Evolutionary conservation across 331 rosid species (phyloP).

Genomic region (Rosa hybrid): DNA sequence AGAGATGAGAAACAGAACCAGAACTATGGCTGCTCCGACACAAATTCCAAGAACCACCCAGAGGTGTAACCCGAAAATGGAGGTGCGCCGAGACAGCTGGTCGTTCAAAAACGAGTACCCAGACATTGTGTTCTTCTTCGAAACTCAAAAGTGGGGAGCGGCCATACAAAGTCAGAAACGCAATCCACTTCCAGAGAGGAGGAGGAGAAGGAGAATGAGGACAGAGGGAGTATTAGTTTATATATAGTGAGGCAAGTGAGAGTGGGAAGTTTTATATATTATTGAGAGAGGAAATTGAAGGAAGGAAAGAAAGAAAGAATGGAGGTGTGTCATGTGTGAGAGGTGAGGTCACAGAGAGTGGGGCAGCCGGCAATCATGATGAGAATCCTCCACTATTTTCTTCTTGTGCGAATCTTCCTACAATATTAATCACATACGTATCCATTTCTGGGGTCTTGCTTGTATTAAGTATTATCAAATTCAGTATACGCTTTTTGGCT

Average conservation of each 20-base stretch:
- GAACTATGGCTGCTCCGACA: slow-evolving; percentile 66
- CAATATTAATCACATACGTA: no score
- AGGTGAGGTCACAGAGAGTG: slow-evolving; percentile 18
- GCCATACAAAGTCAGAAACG: background rate
- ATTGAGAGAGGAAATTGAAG: background rate
- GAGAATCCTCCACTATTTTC: slow-evolving; percentile 14
- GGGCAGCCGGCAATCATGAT: slow-evolving; percentile 20
- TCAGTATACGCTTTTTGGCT: no score
- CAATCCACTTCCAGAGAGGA: background rate
- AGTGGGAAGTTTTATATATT: background rate
- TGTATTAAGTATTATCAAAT: no score
- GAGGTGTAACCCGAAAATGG: slow-evolving; percentile 53
- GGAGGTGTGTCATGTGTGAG: background rate
- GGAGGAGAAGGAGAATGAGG: background rate
- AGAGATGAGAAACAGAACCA: slow-evolving; percentile 56
- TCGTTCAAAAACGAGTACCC: slow-evolving; percentile 51
- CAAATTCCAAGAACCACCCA: slow-evolving; percentile 67
- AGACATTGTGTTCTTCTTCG: slow-evolving; percentile 35
- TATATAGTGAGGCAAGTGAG: background rate
- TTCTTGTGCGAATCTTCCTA: no score
- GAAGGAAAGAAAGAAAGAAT: background rate
- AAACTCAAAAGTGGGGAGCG: background rate
- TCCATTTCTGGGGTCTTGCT: no score
- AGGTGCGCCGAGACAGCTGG: slow-evolving; percentile 58
- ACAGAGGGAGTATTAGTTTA: background rate